Conservation (phyloP, 495 filamentous ascomycete genomes). For the Hypoxylon intermedium region DNA sequence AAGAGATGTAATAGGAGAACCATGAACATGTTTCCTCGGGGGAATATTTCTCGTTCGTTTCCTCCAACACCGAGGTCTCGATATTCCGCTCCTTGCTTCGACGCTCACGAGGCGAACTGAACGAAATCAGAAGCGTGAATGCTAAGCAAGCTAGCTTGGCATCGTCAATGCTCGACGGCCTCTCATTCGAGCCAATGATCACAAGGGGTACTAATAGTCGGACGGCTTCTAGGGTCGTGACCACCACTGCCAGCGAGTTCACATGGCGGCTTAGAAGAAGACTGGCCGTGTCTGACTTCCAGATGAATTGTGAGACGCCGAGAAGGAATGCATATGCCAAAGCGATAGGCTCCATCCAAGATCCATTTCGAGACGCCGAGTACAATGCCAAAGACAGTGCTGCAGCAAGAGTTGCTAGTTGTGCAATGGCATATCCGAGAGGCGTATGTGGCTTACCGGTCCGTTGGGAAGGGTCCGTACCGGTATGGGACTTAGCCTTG, state of each 20-base stretch:
- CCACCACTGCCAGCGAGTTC: neutral
- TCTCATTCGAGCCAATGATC: slow-evolving; percentile 13
- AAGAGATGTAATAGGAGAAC: slow-evolving; percentile 48
- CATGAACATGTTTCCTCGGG: slow-evolving; percentile 70
- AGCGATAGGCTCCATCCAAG: slow-evolving; percentile 11
- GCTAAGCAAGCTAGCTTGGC: slow-evolving; percentile 13
- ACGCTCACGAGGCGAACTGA: slow-evolving; percentile 11
- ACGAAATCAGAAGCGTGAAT: slow-evolving; percentile 8
- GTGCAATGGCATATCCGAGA: slow-evolving; percentile 10
- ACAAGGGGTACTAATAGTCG: slow-evolving; percentile 12
- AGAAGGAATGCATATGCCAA: slow-evolving; percentile 18
- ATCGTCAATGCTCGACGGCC: slow-evolving; percentile 10
- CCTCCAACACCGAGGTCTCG: neutral
- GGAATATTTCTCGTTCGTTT: slow-evolving; percentile 5
- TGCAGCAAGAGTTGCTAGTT: slow-evolving; percentile 7
- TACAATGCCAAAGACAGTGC: slow-evolving; percentile 13
- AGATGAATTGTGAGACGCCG: slow-evolving; percentile 11
- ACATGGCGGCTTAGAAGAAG: slow-evolving; percentile 7
- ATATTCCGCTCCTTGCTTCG: slow-evolving; percentile 8
- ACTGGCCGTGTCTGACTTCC: neutral
- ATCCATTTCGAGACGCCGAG: slow-evolving; percentile 11
- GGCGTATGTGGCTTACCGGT: slow-evolving; percentile 4
- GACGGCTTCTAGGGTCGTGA: slow-evolving; percentile 12
- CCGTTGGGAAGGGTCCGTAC: neutral
- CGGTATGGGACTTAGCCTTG: neutral